phyloP scores from a whole-genome alignment of 139 green algal species.

The Chlorella vulgaris region DNA sequence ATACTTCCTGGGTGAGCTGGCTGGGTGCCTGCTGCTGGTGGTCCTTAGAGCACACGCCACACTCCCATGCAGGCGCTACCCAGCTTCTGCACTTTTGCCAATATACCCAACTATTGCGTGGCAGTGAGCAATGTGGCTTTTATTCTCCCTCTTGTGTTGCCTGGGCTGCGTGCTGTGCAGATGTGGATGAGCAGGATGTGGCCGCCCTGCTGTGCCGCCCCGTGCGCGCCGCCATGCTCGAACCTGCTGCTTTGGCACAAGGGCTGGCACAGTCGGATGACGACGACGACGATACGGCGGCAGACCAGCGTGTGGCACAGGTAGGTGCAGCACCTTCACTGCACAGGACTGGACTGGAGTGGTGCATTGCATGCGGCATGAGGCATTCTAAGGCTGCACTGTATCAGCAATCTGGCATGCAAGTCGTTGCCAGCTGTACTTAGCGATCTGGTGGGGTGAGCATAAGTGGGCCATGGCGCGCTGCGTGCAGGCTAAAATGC shows the following conservation, averaged over 20 bases:
- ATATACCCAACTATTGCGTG: not conserved
- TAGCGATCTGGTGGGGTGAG: no score
- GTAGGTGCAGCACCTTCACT: not conserved
- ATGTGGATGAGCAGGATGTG: conserved; percentile 7
- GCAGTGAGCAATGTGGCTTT: not conserved
- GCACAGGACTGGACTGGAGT: no score
- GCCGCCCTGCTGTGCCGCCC: not conserved
- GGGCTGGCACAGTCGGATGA: not conserved
- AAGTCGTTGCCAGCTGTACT: no score
- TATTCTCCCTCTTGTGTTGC: not conserved
- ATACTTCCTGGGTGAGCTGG: not conserved
- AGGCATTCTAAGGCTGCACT: no score
- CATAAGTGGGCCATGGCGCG: not conserved
- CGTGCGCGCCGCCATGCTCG: not conserved
- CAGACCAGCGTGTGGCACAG: not conserved
- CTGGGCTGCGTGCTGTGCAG: not conserved
- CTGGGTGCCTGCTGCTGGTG: not conserved
- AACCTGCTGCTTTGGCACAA: not conserved
- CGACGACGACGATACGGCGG: not conserved
- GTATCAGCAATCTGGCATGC: no score
- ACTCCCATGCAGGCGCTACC: not conserved
- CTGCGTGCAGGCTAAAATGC: not conserved
- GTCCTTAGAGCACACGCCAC: no score
- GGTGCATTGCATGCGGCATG: no score
- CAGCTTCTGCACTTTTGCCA: not conserved